A percentile compares a stretch with the other conserved stretches of the same genome.
Conservation (phyloP, 75 land plant genomes). For the Adiantum capillusveneris region DNA sequence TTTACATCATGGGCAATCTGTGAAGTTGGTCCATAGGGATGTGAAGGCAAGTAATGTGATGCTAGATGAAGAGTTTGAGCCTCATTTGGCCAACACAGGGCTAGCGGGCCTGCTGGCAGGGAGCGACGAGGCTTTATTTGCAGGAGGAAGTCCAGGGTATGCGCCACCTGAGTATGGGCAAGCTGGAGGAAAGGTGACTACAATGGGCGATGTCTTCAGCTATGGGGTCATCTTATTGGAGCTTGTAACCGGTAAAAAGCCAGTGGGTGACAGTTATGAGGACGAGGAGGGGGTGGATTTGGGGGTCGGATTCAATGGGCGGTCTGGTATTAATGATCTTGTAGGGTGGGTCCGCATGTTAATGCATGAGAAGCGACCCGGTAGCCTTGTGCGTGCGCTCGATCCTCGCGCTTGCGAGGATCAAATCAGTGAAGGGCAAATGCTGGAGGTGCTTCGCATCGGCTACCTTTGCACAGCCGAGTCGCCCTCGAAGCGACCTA, state of each 20-base stretch:
- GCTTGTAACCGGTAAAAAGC: constrained; percentile 51
- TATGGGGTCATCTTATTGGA: constrained; percentile 60
- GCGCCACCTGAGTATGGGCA: constrained; percentile 24
- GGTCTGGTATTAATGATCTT: constrained; percentile 12
- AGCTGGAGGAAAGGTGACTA: background rate
- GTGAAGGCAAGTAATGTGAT: constrained; percentile 59
- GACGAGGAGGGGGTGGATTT: background rate
- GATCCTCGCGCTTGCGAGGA: constrained; percentile 34
- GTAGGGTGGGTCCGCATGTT: constrained; percentile 55
- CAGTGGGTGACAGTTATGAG: constrained; percentile 2
- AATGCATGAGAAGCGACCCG: constrained; percentile 40
- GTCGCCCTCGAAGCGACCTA: constrained; percentile 68
- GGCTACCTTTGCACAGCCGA: constrained; percentile 92
- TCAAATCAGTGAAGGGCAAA: constrained; percentile 26
- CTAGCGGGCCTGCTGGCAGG: constrained; percentile 22
- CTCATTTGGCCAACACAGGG: constrained; percentile 60
- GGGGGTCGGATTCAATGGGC: background rate
- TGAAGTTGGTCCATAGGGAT: constrained; percentile 62
- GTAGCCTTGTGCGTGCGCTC: constrained; percentile 4
- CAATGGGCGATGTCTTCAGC: constrained; percentile 48
- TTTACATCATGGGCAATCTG: constrained; percentile 77
- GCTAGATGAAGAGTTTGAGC: constrained; percentile 57
- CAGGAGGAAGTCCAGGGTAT: constrained; percentile 15
- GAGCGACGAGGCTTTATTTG: background rate
- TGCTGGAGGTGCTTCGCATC: constrained; percentile 61